Base-by-base conservation (phyloP, 441 rosid genomes). In the Euphorbia schlechtendalii region DNA sequence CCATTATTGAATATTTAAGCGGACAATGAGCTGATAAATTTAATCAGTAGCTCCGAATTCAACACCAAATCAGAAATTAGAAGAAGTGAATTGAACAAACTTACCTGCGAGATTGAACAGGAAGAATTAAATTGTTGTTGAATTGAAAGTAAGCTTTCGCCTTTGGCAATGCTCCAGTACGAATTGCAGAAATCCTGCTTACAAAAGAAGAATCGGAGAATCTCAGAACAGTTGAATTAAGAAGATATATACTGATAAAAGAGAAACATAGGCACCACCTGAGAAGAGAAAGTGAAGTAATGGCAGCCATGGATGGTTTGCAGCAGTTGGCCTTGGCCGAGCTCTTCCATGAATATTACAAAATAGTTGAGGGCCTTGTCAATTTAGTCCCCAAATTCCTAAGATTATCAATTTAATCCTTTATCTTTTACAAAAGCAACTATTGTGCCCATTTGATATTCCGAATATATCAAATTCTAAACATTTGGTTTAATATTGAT, bases 131-230 rank as follows among this genome's bases (percentile, higher is more conserved):
- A 53, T 60, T 68, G 55, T 67, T 60, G 56, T 69, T 76, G 77
- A 72, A 62, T 67, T 59, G 75, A 71, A 68, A 65, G 28, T 58
- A 65, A 63, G 66, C 36, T 63, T 73, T 74, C 69, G 68, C 55
- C 59, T 66, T 73, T 46, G 78, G 68, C 49, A 61, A 69, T 53
- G 73, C 73, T 52, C 72, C 79, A 25, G 59, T 68, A 63, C 53
- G 73, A 43, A 76, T 69, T 51, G 73, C 76, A 66, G 56, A 80
- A 66, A 68, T 83, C 61, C 92, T 87, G 86, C 52, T 40, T 9
- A 75, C 14, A 68, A 48, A 52, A 25, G n/a, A 27, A 28, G 10
- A 18, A 54, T 43, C 25, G 24, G 34, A 11, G n/a, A 55, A 38
- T 63, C 55, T 21, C 22, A 15, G 60, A 28, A 53, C 12, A 53